phyloP scores from a whole-genome alignment of 225 moss, liverwort and hornwort genomes.

The Anthoceros angustus region DNA sequence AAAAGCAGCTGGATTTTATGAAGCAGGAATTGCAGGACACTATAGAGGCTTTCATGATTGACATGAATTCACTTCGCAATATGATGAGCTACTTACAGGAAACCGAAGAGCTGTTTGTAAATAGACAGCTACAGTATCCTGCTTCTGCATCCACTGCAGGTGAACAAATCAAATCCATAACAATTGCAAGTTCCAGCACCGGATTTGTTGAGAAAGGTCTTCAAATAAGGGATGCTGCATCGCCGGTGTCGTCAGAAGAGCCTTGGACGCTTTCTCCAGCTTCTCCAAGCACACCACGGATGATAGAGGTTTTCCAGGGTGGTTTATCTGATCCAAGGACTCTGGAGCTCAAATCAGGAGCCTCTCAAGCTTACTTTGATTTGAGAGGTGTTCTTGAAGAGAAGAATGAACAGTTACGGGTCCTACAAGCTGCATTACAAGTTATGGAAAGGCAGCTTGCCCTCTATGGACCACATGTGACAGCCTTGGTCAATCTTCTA shows the following conservation, averaged over 20 bases:
- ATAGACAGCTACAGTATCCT: not conserved
- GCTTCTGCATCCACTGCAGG: not conserved
- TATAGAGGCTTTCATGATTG: not conserved
- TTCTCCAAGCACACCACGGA: not conserved
- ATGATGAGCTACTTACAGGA: not conserved
- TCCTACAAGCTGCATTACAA: not conserved
- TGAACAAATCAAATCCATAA: not conserved
- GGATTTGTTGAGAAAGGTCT: not conserved
- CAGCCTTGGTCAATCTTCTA: conserved; percentile 2
- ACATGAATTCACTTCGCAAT: not conserved
- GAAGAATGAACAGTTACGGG: not conserved
- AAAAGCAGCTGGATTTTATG: not conserved
- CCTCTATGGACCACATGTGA: conserved; percentile 4
- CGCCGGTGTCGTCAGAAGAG: not conserved
- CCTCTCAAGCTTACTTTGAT: not conserved
- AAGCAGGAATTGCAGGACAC: not conserved
- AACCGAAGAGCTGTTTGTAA: not conserved
- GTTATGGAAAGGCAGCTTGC: not conserved
- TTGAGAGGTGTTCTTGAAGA: not conserved
- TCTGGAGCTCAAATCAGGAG: not conserved
- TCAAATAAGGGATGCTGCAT: not conserved
- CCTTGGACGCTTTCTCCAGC: not conserved
- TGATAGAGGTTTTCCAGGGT: conserved; percentile 2
- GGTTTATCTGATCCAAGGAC: not conserved
- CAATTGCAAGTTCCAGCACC: not conserved